Percentiles rank a stretch among this genome's conserved stretches.
phyloP scores from a whole-genome alignment of 2,329 filamentous ascomycete species.

The Diplodia intermedia region DNA sequence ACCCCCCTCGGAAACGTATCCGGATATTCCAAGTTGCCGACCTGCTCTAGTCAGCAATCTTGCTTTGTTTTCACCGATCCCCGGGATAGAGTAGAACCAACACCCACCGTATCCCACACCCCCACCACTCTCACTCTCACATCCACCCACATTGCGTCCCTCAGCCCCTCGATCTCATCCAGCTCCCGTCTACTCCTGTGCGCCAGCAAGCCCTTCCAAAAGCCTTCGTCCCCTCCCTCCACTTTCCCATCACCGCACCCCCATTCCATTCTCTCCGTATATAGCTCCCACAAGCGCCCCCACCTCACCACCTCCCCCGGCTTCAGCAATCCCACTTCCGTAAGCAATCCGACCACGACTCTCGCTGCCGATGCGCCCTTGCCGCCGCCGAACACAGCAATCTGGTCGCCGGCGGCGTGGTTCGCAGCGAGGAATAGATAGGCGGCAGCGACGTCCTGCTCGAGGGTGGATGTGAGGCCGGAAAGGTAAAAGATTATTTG shows the following conservation, averaged over 20 bases:
- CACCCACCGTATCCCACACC: constrained; percentile 55
- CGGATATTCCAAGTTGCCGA: background rate
- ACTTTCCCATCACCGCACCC: background rate
- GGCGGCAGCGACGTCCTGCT: constrained; percentile 57
- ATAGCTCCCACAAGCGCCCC: constrained; percentile 41
- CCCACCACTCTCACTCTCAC: constrained; percentile 52
- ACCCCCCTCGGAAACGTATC: constrained; percentile 23
- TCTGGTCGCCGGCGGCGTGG: constrained; percentile 57
- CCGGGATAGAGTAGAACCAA: background rate
- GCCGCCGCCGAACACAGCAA: constrained; percentile 55
- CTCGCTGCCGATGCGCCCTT: constrained; percentile 53
- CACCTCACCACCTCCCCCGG: constrained; percentile 56
- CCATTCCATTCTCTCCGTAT: background rate
- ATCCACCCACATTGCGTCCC: background rate
- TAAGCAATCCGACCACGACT: constrained; percentile 52
- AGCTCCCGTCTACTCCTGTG: constrained; percentile 3
- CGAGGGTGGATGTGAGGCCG: constrained; percentile 56
- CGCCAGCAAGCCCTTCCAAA: constrained; percentile 14
- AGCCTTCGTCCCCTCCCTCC: background rate
- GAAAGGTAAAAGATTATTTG: constrained; percentile 61
- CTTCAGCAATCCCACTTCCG: constrained; percentile 57
- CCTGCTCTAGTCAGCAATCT: background rate
- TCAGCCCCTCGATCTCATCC: constrained; percentile 22
- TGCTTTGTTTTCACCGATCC: background rate
- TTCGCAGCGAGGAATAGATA: constrained; percentile 62